phyloP scores from a whole-genome alignment of 2,329 filamentous ascomycete species.

The Fusarium fujikuroi region DNA sequence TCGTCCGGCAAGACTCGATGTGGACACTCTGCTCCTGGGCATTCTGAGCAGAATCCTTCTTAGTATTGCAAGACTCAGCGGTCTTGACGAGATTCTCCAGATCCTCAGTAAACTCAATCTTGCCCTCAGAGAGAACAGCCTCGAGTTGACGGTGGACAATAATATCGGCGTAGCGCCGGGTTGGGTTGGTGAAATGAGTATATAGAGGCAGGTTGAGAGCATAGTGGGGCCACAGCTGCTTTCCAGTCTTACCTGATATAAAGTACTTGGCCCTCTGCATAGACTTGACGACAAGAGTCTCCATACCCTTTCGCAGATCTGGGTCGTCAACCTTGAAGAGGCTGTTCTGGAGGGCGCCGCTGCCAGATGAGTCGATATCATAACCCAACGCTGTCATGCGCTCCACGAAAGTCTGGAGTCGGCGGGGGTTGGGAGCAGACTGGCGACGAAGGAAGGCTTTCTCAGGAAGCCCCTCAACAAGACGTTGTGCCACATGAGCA shows the following conservation, averaged over 20 bases:
- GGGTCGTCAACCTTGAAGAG: constrained; percentile 91
- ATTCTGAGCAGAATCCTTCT: constrained; percentile 97
- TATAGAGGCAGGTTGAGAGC: constrained; percentile 92
- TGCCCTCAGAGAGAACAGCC: constrained; percentile 81
- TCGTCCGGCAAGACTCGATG: constrained; percentile 94
- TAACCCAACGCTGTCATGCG: constrained; percentile 93
- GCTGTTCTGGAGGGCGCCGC: constrained; percentile 91
- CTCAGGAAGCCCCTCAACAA: constrained; percentile 82
- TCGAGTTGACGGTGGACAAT: constrained; percentile 96
- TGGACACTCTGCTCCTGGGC: constrained; percentile 99
- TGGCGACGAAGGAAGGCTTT: constrained; percentile 94
- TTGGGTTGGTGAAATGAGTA: constrained; percentile 97
- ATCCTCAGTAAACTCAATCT: constrained; percentile 88
- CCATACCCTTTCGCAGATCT: constrained; percentile 96
- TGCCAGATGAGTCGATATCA: constrained; percentile 88
- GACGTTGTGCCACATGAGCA: constrained; percentile 84
- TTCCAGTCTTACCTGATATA: constrained; percentile 80
- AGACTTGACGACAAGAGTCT: constrained; percentile 92
- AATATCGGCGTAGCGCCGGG: constrained; percentile 93
- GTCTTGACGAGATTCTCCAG: constrained; percentile 90
- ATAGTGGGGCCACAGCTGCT: constrained; percentile 87
- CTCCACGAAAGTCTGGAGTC: constrained; percentile 89
- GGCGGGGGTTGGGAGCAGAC: constrained; percentile 83
- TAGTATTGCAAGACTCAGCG: constrained; percentile 95
- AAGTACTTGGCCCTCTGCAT: constrained; percentile 98